Evolutionary conservation across 441 rosid genomes (phyloP).

Genomic region (Mallotus repandus): DNA sequence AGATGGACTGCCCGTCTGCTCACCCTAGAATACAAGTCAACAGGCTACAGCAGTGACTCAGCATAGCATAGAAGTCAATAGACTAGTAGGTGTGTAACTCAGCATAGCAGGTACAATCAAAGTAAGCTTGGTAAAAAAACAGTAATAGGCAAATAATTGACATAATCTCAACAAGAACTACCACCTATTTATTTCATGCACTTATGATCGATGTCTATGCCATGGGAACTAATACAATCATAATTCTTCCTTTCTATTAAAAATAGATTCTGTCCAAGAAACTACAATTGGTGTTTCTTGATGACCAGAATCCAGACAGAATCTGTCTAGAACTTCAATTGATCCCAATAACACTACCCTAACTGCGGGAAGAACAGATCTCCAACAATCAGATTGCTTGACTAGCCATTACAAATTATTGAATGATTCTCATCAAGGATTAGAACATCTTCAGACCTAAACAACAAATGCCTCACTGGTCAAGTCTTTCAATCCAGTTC

Average conservation of each 20-base stretch:
- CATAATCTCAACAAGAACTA: neutral
- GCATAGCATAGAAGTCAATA: too few species aligned
- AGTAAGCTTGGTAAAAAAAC: neutral
- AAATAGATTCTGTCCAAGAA: neutral
- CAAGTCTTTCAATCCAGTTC: neutral
- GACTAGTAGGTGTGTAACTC: too few species aligned
- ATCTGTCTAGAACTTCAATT: neutral
- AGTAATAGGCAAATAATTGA: neutral
- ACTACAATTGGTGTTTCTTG: neutral
- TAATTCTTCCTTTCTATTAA: neutral
- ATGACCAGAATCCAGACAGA: slow-evolving; percentile 8
- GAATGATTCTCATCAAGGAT: neutral
- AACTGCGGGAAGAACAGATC: neutral
- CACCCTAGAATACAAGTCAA: neutral
- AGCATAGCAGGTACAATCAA: neutral
- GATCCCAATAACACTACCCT: slow-evolving; percentile 5
- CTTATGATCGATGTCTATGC: neutral
- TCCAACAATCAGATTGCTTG: neutral
- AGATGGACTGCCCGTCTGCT: neutral
- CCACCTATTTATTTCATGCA: neutral
- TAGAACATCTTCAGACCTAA: neutral
- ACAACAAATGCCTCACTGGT: slow-evolving; percentile 1
- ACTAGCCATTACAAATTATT: neutral
- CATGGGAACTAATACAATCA: neutral
- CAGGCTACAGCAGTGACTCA: too few species aligned